Evolutionary conservation across 352 stramenopile genomes (phyloP).

Genomic region (Globisporangium paddicum): DNA sequence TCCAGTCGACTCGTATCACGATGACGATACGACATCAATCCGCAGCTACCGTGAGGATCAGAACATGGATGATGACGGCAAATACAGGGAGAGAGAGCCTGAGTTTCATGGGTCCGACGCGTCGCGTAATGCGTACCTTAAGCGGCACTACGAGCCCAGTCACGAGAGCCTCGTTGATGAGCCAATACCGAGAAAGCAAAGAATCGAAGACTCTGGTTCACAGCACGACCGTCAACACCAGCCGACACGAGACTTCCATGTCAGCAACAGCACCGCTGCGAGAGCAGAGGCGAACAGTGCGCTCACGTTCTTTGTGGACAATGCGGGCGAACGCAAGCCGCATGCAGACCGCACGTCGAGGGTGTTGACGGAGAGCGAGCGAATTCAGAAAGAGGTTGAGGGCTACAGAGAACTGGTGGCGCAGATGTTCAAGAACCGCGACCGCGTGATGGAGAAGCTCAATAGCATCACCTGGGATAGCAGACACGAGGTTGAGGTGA

Average conservation of each 20-base stretch:
- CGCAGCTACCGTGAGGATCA: not conserved
- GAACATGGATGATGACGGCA: not conserved
- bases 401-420: conserved; percentile 58
- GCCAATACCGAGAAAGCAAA: not conserved
- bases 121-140: conserved; percentile 7
- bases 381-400: conserved; percentile 39
- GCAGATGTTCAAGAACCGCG: conserved; percentile 42
- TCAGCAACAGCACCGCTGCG: not conserved
- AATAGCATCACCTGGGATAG: conserved; percentile 39
- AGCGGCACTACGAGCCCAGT: conserved; percentile 14
- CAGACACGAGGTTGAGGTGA: conserved; percentile 13
- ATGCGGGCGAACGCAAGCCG: conserved; percentile 31
- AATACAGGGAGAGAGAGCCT: not conserved
- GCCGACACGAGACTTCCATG: not conserved
- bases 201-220: not conserved
- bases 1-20: not conserved
- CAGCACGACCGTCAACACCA: not conserved
- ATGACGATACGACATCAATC: not conserved
- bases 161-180: conserved; percentile 1
- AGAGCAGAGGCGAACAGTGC: not conserved
- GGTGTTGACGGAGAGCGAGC: conserved; percentile 17
- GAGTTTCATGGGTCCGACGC: not conserved
- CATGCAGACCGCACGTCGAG: conserved; percentile 17
- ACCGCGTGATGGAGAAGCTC: conserved; percentile 28
- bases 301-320: conserved; percentile 26